A percentile compares a stretch with the other conserved stretches of the same genome.
Evolutionary conservation across 495 filamentous ascomycete genomes (phyloP).

Genomic region (Aspergillus bridgeri): DNA sequence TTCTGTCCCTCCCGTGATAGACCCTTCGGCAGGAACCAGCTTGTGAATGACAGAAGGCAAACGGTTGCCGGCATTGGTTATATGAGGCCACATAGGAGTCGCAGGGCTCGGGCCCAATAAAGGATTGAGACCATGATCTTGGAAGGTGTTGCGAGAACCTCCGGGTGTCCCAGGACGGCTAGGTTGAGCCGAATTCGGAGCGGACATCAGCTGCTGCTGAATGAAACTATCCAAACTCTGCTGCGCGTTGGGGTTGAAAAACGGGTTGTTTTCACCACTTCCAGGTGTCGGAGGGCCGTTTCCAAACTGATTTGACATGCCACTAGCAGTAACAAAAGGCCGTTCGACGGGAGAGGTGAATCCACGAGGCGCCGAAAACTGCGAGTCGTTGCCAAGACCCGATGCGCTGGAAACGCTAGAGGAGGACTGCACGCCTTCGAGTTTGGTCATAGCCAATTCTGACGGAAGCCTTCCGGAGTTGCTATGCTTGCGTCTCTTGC

Average conservation of each 20-base stretch:
- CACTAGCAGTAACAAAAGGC: constrained; percentile 45
- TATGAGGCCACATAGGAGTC: constrained; percentile 39
- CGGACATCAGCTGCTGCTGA: constrained; percentile 58
- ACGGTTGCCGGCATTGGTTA: constrained; percentile 38
- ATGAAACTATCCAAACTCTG: constrained; percentile 56
- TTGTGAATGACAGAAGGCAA: constrained; percentile 65
- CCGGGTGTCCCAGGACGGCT: constrained; percentile 47
- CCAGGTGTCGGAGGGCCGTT: constrained; percentile 64
- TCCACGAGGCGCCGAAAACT: constrained; percentile 37
- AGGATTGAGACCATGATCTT: constrained; percentile 34
- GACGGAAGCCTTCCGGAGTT: constrained; percentile 62
- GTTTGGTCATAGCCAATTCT: constrained; percentile 73
- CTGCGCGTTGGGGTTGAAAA: constrained; percentile 45
- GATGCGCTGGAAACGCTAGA: constrained; percentile 19
- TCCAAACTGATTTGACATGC: constrained; percentile 48
- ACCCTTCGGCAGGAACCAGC: constrained; percentile 77
- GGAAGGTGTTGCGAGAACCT: constrained; percentile 42
- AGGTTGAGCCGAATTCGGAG: constrained; percentile 61
- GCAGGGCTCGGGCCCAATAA: constrained; percentile 31
- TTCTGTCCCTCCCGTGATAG: constrained; percentile 77
- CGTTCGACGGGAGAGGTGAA: constrained; percentile 46
- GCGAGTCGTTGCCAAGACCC: constrained; percentile 33
- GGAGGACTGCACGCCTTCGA: constrained; percentile 54
- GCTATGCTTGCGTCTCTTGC: constrained; percentile 75
- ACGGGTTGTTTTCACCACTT: constrained; percentile 52